phyloP scores from a whole-genome alignment of 2,329 filamentous ascomycete species.

The Fusarium sp. region DNA sequence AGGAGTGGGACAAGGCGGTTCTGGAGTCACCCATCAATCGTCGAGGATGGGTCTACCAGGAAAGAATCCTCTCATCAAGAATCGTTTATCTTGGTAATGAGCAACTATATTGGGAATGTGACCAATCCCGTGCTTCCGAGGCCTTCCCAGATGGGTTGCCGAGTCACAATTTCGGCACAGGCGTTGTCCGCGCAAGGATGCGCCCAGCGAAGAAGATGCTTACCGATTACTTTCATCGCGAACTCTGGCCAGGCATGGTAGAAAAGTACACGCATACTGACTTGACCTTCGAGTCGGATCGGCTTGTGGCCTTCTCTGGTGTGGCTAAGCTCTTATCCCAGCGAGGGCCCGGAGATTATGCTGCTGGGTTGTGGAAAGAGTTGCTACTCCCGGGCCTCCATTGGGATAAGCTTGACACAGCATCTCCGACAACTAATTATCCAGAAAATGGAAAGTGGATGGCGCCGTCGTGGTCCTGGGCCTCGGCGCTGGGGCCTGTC shows the following conservation, averaged over 20 bases:
- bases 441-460: background rate
- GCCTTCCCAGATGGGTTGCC: background rate
- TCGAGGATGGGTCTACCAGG: slow-evolving; percentile 11
- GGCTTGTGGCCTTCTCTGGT: background rate
- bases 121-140: background rate
- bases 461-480: background rate
- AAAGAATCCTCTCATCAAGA: background rate
- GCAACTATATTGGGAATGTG: slow-evolving; percentile 8
- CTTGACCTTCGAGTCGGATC: background rate
- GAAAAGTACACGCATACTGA: background rate
- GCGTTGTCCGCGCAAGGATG: background rate
- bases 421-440: background rate
- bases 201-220: background rate
- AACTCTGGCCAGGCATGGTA: background rate
- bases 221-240: background rate
- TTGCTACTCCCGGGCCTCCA: background rate
- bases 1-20: background rate
- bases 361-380: background rate
- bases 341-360: background rate
- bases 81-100: slow-evolving; percentile 2
- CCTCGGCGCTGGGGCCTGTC: background rate
- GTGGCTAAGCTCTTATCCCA: background rate
- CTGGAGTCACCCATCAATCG: background rate
- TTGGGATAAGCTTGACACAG: background rate
- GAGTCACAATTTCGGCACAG: background rate